Percentiles rank a stretch among this genome's conserved stretches.
Conservation (phyloP, 2,329 filamentous ascomycete species). For the Setomelanomma holmii region DNA sequence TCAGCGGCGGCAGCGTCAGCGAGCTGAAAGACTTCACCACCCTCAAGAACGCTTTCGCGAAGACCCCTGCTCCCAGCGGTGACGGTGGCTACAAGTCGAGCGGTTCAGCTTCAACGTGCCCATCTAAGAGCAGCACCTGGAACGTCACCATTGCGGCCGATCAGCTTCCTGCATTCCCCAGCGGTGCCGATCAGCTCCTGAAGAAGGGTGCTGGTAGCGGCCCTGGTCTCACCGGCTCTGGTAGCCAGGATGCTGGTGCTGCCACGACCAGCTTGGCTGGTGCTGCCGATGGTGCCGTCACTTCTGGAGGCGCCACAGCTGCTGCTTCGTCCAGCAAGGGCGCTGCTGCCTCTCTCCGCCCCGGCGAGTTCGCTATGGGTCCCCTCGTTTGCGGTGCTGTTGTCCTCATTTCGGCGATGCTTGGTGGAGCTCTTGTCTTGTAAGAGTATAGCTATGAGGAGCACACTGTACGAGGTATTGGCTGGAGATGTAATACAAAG, state of each 20-base stretch:
- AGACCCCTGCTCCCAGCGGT: slow-evolving; percentile 60
- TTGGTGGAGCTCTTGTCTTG: slow-evolving; percentile 59
- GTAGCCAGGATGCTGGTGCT: slow-evolving; percentile 64
- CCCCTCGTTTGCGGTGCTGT: slow-evolving; percentile 61
- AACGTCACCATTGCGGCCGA: slow-evolving; percentile 56
- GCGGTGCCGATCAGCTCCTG: slow-evolving; percentile 63
- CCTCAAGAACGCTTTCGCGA: slow-evolving; percentile 59
- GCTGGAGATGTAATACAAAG: slow-evolving; percentile 30
- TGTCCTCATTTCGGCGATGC: slow-evolving; percentile 60
- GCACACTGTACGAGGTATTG: neutral
- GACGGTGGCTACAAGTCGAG: slow-evolving; percentile 66
- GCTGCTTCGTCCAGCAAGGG: slow-evolving; percentile 38
- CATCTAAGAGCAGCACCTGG: slow-evolving; percentile 62
- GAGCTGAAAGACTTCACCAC: slow-evolving; percentile 69
- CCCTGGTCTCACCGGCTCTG: slow-evolving; percentile 62
- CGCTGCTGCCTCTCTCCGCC: slow-evolving; percentile 54
- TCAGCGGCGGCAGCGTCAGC: slow-evolving; percentile 63
- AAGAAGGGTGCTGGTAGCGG: slow-evolving; percentile 64
- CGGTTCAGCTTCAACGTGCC: slow-evolving; percentile 62
- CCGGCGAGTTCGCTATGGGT: slow-evolving; percentile 56
- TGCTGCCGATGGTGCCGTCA: slow-evolving; percentile 59
- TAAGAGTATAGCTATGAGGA: slow-evolving; percentile 12
- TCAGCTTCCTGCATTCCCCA: slow-evolving; percentile 65
- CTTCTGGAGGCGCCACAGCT: slow-evolving; percentile 39
- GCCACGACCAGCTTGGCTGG: slow-evolving; percentile 52